Conservation (phyloP, 805 yeast genomes). For the Zygosaccharomyces kombuchaensis region DNA sequence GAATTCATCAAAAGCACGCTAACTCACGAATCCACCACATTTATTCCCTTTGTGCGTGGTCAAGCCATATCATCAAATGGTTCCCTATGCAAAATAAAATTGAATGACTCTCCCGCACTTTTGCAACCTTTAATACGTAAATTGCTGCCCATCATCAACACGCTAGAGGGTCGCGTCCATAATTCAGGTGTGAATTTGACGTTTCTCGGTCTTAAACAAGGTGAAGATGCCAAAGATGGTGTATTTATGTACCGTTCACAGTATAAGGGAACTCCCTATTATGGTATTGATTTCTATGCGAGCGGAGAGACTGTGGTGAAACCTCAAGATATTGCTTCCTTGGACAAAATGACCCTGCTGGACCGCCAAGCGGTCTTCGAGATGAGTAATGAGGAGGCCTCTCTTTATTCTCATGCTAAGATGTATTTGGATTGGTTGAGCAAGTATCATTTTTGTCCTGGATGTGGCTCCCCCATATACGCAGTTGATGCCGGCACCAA, state of each 20-base stretch:
- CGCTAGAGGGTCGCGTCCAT: slow-evolving; percentile 13
- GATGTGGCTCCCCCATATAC: slow-evolving; percentile 67
- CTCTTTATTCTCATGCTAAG: slow-evolving; percentile 73
- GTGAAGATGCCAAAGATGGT: slow-evolving; percentile 21
- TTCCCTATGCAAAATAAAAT: slow-evolving; percentile 9
- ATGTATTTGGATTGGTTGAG: slow-evolving; percentile 83
- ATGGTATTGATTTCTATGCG: slow-evolving; percentile 51
- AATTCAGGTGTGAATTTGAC: slow-evolving; percentile 21
- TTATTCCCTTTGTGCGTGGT: slow-evolving; percentile 36
- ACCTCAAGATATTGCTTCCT: slow-evolving; percentile 7
- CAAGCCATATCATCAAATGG: slow-evolving; percentile 24
- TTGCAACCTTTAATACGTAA: slow-evolving; percentile 4
- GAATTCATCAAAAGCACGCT: slow-evolving; percentile 44
- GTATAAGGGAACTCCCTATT: slow-evolving; percentile 60
- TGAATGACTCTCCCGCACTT: slow-evolving; percentile 8
- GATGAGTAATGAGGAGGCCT: slow-evolving; percentile 45
- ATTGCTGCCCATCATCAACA: slow-evolving; percentile 12
- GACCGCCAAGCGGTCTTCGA: slow-evolving; percentile 14
- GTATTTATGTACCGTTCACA: slow-evolving; percentile 41
- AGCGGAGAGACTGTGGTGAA: slow-evolving; percentile 7
- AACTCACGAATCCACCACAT: slow-evolving; percentile 42
- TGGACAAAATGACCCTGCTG: slow-evolving; percentile 5
- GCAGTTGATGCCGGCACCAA: slow-evolving; percentile 69
- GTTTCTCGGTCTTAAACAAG: slow-evolving; percentile 23
- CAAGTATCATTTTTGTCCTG: slow-evolving; percentile 74